Evolutionary conservation across 2,329 filamentous ascomycete species (phyloP).

Genomic region (Cladosporium sp.): DNA sequence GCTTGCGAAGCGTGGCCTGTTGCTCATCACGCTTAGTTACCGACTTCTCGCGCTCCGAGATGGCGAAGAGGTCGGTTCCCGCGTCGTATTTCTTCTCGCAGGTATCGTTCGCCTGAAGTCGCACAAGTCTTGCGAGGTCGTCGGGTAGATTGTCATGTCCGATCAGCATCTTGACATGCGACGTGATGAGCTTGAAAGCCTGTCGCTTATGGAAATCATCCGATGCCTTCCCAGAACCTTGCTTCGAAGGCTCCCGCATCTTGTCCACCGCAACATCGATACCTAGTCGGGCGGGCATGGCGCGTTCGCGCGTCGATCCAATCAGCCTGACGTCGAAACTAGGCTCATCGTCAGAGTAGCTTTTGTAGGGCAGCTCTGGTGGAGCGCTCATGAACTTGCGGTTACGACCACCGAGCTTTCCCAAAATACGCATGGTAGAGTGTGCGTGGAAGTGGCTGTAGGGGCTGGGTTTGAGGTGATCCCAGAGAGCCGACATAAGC

Average conservation of each 20-base stretch:
- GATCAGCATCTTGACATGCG: constrained; percentile 86
- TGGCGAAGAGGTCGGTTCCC: constrained; percentile 66
- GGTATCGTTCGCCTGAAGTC: constrained; percentile 85
- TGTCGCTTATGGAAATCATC: constrained; percentile 92
- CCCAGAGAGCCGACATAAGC: constrained; percentile 95
- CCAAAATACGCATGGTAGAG: constrained; percentile 94
- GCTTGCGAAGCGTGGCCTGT: constrained; percentile 74
- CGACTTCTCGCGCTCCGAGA: constrained; percentile 75
- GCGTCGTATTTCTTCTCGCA: constrained; percentile 66
- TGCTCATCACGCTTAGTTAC: constrained; percentile 83
- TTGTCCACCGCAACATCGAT: constrained; percentile 87
- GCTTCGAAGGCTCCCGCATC: constrained; percentile 73
- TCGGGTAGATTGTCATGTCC: constrained; percentile 85
- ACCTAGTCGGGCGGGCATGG: constrained; percentile 82
- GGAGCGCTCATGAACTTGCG: constrained; percentile 92
- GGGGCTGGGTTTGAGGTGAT: constrained; percentile 87
- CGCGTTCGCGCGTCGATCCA: constrained; percentile 70
- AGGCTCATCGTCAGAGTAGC: constrained; percentile 80
- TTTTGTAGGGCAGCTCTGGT: constrained; percentile 75
- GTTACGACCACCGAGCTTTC: constrained; percentile 93
- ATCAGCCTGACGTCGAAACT: constrained; percentile 88
- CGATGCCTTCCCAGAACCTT: constrained; percentile 56
- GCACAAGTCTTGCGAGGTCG: constrained; percentile 77
- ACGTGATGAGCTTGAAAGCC: constrained; percentile 79
- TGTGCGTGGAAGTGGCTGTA: constrained; percentile 98